Evolutionary conservation across 129 eudicot species (phyloP), one percentile per base, ranked within the genome.

Genomic region (Erigeron canadensis): DNA sequence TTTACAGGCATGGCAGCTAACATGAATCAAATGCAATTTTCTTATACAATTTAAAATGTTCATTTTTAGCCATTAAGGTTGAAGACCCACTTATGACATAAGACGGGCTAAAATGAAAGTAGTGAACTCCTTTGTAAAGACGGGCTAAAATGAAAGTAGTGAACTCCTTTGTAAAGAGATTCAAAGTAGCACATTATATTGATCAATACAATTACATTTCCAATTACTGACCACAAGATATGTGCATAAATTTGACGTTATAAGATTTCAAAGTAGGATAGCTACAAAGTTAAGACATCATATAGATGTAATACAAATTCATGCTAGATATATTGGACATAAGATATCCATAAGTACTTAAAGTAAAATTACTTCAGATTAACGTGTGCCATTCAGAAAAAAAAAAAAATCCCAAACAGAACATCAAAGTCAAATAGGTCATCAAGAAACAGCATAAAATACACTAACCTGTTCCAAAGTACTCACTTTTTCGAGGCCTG

Each of bases 401-500:
- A 12, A 50, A 1, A 13, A 50, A 50, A 15, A 50, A 5, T n/a
- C 13, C 15, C 15, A 2, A 50, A 50, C 15, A 48, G n/a, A 50
- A 50, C 5, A 50, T 15, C 19, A 8, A 50, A 12, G 13, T 11
- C 56, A 50, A 50, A 50, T 50, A 50, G 56, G 7, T 50, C 56
- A 50, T 50, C 56, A 50, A 50, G 56, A 50, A 12, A 50, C 17
- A 0, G 56, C 56, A 15, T 50, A 15, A 50, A 50, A 50, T 50
- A 18, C 15, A 50, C 15, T 50, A 50, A 5, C 15, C 13, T 50
- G 17, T 50, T 15, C 56, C 56, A 18, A 50, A 9, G 56, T 56
- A 75, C 92, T 79, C 71, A 91, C 97, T 74, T 77, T 84, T 51
- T 86, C 83, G 81, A 91, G 88, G 73, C 82, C 75, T 45, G 97